Conservation (phyloP, 345 rosid species). For the Corchorus capsularis region DNA sequence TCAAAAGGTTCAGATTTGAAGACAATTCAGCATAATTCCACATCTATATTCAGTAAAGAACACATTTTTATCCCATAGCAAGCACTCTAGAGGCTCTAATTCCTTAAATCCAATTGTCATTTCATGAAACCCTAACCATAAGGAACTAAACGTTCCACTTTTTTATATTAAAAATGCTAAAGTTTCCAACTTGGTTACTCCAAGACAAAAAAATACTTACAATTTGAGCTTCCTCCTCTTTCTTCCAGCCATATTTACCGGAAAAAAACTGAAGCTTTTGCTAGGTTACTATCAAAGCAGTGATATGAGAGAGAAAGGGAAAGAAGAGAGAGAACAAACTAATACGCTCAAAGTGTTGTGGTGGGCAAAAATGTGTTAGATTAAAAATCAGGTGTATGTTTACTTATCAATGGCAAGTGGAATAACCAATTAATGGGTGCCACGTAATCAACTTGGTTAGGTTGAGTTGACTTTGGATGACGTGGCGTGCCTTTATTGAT, state of each 20-base stretch:
- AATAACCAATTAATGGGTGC: not conserved
- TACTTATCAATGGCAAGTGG: not conserved
- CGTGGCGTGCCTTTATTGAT: not conserved
- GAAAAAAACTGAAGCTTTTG: not conserved
- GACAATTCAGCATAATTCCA: conserved; percentile 17
- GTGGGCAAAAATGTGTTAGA: not conserved
- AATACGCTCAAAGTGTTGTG: not conserved
- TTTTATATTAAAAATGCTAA: not conserved
- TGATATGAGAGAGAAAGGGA: not conserved
- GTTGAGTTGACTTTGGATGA: not conserved
- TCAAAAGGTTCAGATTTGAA: not conserved
- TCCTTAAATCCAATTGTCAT: conserved; percentile 22
- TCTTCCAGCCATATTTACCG: conserved; percentile 37
- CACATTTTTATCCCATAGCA: conserved; percentile 2
- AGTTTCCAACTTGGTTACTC: not conserved
- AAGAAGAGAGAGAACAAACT: not conserved
- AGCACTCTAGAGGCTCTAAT: conserved; percentile 6
- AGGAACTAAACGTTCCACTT: not conserved
- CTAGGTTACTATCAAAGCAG: no score
- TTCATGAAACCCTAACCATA: conserved; percentile 19
- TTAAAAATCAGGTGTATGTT: not conserved
- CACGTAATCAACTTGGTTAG: not conserved
- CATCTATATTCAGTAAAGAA: not conserved
- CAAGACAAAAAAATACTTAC: conserved; percentile 33
- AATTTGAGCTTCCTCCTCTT: conserved; percentile 45